These are phyloP conservation scores for Gracilaria domingensis DNA, from an alignment of 23 red algal species.

Conservation along the genomic window DNA sequence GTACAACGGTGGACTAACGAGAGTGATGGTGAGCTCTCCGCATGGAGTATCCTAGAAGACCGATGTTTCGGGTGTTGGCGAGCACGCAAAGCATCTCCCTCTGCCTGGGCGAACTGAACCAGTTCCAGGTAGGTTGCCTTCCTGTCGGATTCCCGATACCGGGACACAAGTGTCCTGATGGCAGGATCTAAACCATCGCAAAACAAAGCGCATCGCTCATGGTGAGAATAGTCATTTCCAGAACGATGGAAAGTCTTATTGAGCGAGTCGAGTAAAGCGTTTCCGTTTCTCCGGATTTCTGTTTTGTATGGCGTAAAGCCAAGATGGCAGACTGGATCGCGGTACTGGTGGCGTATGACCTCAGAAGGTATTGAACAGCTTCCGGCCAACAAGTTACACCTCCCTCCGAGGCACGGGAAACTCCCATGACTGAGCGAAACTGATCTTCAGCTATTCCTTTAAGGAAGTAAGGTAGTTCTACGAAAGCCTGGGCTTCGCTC, in stretches of 20 bases:
- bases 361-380: neutral
- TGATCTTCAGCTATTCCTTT: neutral
- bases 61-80: no score
- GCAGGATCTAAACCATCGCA: neutral
- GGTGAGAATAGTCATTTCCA: neutral
- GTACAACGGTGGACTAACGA: no score
- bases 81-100: neutral
- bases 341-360: neutral
- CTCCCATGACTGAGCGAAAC: neutral
- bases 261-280: neutral
- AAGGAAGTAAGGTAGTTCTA: no score
- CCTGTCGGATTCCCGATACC: neutral
- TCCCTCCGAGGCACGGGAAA: neutral
- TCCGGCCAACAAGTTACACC: neutral
- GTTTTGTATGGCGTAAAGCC: neutral
- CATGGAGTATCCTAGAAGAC: no score
- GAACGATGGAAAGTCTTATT: neutral
- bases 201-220: neutral
- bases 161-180: neutral
- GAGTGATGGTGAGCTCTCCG: no score
- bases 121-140: neutral
- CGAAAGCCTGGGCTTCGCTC: no score
- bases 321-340: neutral
- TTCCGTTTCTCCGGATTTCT: neutral
- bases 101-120: neutral